A percentile compares a stretch with the other conserved stretches of the same genome.
These are phyloP conservation scores for Nicotiana rustica DNA, from an alignment of 305 asterid species.

Conservation along the genomic window DNA sequence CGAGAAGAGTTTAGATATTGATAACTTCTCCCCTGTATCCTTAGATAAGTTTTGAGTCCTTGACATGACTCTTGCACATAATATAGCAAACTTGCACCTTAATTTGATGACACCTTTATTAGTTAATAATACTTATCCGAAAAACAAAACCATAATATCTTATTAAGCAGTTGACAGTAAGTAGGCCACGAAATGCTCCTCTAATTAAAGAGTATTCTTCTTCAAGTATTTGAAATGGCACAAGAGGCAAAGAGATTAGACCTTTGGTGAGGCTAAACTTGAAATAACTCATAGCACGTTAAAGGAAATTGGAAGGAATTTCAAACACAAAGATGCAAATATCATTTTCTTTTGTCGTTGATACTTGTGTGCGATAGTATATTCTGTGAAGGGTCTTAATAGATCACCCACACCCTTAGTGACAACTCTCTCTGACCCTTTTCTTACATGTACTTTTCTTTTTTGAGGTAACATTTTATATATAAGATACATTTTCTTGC, in stretches of 20 bases:
- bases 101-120: background rate
- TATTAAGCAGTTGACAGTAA: background rate
- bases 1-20: background rate
- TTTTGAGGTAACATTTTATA: too few species aligned
- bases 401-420: background rate
- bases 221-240: background rate
- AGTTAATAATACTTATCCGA: background rate
- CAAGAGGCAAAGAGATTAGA: background rate
- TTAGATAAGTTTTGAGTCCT: background rate
- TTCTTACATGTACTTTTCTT: background rate
- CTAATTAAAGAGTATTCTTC: background rate
- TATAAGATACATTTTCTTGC: too few species aligned
- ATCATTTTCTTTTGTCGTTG: background rate
- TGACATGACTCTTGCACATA: background rate
- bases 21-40: background rate
- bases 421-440: background rate
- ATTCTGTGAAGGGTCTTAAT: background rate
- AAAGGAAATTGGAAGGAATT: background rate
- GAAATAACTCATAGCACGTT: background rate
- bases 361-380: background rate
- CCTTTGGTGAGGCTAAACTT: background rate
- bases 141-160: background rate
- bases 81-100: background rate
- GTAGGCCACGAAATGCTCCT: background rate
- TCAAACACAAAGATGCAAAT: background rate